Conservation (phyloP, 2,329 filamentous ascomycete species). For the Fusarium euwallaceae region DNA sequence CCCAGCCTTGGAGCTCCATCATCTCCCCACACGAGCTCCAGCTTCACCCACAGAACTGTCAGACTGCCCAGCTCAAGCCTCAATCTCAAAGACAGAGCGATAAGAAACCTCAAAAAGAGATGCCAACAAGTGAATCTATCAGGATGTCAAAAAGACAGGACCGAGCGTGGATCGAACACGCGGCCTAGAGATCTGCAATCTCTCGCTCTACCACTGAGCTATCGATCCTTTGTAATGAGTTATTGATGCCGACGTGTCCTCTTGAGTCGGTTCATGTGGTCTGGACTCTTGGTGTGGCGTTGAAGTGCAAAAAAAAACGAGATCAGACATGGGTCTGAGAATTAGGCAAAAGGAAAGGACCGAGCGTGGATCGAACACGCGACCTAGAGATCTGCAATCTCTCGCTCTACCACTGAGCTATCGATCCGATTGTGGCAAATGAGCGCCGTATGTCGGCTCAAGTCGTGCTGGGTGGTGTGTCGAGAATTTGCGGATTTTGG, state of each 20-base stretch:
- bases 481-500: background rate
- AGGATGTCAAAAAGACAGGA: conserved; percentile 21
- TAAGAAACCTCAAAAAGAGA: background rate
- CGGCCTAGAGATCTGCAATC: conserved; percentile 41
- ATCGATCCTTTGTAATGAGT: too few species aligned
- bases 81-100: too few species aligned
- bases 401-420: conserved; percentile 43
- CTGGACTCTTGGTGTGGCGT: too few species aligned
- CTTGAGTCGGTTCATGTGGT: too few species aligned
- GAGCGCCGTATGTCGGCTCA: rapidly evolving
- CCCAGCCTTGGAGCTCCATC: background rate
- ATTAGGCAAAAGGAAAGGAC: too few species aligned
- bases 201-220: conserved; percentile 42
- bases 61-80: background rate
- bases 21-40: background rate
- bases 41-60: background rate
- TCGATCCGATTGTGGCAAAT: conserved; percentile 23
- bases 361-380: conserved; percentile 43
- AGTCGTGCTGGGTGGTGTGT: background rate
- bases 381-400: conserved; percentile 41
- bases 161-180: conserved; percentile 43
- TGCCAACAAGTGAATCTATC: background rate
- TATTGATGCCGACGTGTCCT: too few species aligned
- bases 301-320: too few species aligned
- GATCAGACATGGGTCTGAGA: too few species aligned